These are phyloP conservation scores for Hirschioporus abietinus DNA, from an alignment of 768 basidiomycete genomes.

Conservation along the genomic window DNA sequence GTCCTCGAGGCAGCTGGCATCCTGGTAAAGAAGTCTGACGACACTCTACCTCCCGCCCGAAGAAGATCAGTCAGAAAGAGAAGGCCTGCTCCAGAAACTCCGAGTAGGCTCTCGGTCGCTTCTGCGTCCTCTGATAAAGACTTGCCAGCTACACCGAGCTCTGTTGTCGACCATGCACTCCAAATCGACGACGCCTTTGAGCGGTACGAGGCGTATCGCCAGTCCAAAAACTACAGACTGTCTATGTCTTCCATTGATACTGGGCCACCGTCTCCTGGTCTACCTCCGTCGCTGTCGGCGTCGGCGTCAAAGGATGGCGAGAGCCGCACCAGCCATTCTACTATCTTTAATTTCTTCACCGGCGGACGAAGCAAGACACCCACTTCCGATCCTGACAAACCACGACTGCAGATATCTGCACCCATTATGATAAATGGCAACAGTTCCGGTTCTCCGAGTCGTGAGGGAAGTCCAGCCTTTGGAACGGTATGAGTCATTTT, in stretches of 20 bases:
- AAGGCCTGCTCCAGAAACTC: constrained; percentile 50
- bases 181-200: constrained; percentile 82
- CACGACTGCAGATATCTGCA: constrained; percentile 47
- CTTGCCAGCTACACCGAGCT: constrained; percentile 44
- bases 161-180: constrained; percentile 32
- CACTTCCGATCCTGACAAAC: constrained; percentile 10
- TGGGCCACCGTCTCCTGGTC: constrained; percentile 14
- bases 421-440: constrained; percentile 43
- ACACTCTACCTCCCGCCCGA: constrained; percentile 38
- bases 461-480: constrained; percentile 57
- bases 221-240: constrained; percentile 44
- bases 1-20: constrained; percentile 89
- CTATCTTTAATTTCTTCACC: constrained; percentile 4
- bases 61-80: constrained; percentile 24
- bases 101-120: constrained; percentile 25
- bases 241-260: constrained; percentile 45
- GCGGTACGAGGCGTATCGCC: constrained; percentile 80
- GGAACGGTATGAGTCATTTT: constrained; percentile 46
- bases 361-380: constrained; percentile 16
- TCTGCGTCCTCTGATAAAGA: constrained; percentile 35
- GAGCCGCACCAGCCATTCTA: constrained; percentile 22
- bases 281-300: constrained; percentile 39
- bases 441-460: constrained; percentile 24
- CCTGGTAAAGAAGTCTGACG: constrained; percentile 60
- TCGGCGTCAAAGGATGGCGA: constrained; percentile 43